Base-by-base conservation (phyloP, 2,329 filamentous ascomycete species). In the Colletotrichum spinosum region DNA sequence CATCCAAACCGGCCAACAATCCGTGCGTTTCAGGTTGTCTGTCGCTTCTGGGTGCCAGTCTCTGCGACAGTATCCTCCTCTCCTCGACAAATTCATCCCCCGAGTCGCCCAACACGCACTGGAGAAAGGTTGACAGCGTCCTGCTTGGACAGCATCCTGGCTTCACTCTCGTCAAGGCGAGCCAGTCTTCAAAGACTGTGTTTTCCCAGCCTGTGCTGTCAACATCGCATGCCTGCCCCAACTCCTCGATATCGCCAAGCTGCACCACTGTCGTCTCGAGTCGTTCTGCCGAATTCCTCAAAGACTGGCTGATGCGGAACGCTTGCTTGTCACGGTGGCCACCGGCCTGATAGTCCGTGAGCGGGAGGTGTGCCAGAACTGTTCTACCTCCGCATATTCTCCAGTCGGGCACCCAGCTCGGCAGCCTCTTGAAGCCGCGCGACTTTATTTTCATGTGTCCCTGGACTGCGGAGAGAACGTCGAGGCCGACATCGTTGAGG, bases 351-450 rank as follows among this genome's bases (percentile, higher is more conserved):
- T 15, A 62, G n/a, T 56, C 53, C 2, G 53, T 62, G n/a, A 62
- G 6, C 0, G 59, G 59, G 4, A 48, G 39, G 3, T 62, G 59
- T 34, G 59, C 53, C 39, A 62, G 8, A 2, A 52, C 41, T 13
- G 53, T 52, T 13, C 59, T 17, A 1, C 13, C 6, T 2, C 37
- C 2, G 6, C 35, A 35, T 3, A 37, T 33, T 4, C 58, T 15
- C 58, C 58, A 61, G 8, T 61, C 58, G 4, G 58, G 51, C 3
- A 55, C 51, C 58, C 58, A 61, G 50, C 44, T 61, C 2, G 58
- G 51, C 12, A 55, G 8, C 9, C 4, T 13, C 4, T 25, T 25
- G 25, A 25, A 25, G 25, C 25, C 25, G 25, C 25, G 25, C 25
- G 25, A 5, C 25, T 15, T 12, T 6, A 17, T 4, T 6, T 33